Percentiles rank a stretch among this genome's conserved stretches.
phyloP scores from a whole-genome alignment of 805 yeast genomes.

The Pichia nakasei region DNA sequence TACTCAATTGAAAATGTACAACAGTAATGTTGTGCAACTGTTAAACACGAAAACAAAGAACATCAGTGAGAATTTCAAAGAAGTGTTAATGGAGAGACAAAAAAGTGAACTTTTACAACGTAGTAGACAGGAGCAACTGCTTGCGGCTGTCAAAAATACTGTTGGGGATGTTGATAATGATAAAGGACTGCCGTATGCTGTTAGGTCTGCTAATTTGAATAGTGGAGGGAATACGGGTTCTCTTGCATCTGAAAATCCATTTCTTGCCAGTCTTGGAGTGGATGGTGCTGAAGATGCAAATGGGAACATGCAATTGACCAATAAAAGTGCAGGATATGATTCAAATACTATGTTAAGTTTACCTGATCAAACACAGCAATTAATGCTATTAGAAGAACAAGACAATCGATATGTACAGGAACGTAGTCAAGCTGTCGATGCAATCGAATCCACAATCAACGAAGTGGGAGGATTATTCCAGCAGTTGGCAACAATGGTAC shows the following conservation, averaged over 20 bases:
- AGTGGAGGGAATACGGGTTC: not conserved
- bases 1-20: slow-evolving; percentile 62
- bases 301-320: slow-evolving; percentile 6
- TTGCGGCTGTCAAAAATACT: slow-evolving; percentile 39
- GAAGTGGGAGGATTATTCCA: slow-evolving; percentile 93
- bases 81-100: slow-evolving; percentile 83
- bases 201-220: slow-evolving; percentile 13
- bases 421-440: slow-evolving; percentile 84
- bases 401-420: slow-evolving; percentile 68
- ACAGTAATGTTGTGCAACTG: slow-evolving; percentile 78
- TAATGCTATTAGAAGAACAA: slow-evolving; percentile 79
- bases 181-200: slow-evolving; percentile 20
- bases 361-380: slow-evolving; percentile 80
- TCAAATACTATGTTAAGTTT: slow-evolving; percentile 48
- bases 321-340: slow-evolving; percentile 23
- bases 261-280: slow-evolving; percentile 20
- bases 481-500: slow-evolving; percentile 95
- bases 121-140: slow-evolving; percentile 75
- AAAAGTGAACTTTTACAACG: slow-evolving; percentile 72
- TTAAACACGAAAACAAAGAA: slow-evolving; percentile 86
- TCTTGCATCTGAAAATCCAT: slow-evolving; percentile 29
- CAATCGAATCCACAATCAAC: slow-evolving; percentile 93
- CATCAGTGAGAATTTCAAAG: slow-evolving; percentile 84
- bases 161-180: slow-evolving; percentile 2
- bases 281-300: slow-evolving; percentile 3